Conservation (phyloP, 192 early-diverging fungal species). For the Podila verticillata region DNA sequence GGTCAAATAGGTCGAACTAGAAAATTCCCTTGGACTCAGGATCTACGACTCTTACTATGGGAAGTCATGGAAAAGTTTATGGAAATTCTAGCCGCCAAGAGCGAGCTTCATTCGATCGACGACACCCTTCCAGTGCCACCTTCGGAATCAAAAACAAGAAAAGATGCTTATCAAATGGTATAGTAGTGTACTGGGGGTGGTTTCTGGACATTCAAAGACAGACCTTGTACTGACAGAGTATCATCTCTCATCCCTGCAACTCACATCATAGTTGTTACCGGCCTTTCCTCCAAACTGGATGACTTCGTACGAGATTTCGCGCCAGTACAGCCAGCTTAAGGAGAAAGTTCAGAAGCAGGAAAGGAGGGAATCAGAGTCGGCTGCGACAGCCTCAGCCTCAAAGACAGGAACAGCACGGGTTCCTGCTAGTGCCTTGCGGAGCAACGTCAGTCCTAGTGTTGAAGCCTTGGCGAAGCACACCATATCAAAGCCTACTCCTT, state of each 20-base stretch:
- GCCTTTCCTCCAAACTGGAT: constrained; percentile 63
- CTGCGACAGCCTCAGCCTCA: background rate
- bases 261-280: constrained; percentile 44
- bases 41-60: constrained; percentile 38
- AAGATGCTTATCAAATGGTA: constrained; percentile 62
- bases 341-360: constrained; percentile 49
- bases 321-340: constrained; percentile 62
- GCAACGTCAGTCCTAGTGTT: background rate
- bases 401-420: background rate
- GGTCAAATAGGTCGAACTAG: constrained; percentile 6
- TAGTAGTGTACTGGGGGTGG: background rate
- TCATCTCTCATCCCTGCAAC: background rate
- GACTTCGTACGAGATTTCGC: constrained; percentile 63
- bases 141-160: constrained; percentile 55
- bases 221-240: no score
- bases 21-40: constrained; percentile 49
- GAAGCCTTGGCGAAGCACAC: background rate
- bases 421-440: background rate
- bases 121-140: constrained; percentile 20
- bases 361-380: constrained; percentile 12
- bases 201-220: no score
- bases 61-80: constrained; percentile 50
- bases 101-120: constrained; percentile 17
- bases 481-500: background rate
- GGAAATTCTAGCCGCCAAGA: constrained; percentile 34